Percentiles rank a stretch among this genome's conserved stretches.
Conservation (phyloP, 1,139 yeast species). For the Wickerhamiella infanticola region DNA sequence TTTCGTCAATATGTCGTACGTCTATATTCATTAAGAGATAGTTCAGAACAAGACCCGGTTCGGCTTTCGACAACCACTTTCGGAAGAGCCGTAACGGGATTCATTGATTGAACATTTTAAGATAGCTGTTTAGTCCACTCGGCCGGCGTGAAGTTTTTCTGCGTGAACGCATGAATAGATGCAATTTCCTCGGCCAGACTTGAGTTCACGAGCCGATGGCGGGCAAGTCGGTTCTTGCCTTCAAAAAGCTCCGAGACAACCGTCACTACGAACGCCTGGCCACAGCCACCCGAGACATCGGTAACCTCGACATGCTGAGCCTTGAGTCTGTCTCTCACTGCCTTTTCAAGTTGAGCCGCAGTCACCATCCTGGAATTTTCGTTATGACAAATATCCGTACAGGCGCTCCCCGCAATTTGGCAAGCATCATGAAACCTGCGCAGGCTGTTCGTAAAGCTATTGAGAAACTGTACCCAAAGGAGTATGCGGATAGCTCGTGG, state of each 20-base stretch:
- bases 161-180: conserved; percentile 86
- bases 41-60: no score
- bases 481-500: conserved; percentile 77
- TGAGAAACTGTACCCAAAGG: conserved; percentile 55
- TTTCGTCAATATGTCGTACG: no score
- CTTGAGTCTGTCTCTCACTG: conserved; percentile 20
- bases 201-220: conserved; percentile 74
- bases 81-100: no score
- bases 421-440: neutral
- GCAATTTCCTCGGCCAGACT: conserved; percentile 72
- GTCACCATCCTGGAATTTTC: conserved; percentile 9
- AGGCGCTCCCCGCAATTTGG: neutral
- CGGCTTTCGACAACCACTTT: no score
- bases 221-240: conserved; percentile 71
- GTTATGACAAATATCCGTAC: neutral
- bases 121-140: conserved; percentile 11
- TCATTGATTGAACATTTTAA: no score
- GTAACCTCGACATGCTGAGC: conserved; percentile 26
- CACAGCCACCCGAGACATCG: conserved; percentile 53
- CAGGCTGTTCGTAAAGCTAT: conserved; percentile 22
- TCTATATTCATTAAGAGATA: no score
- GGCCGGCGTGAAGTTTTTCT: conserved; percentile 22
- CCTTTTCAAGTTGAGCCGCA: conserved; percentile 18
- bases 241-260: conserved; percentile 65
- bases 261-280: conserved; percentile 66